phyloP scores from a whole-genome alignment of 2,329 filamentous ascomycete genomes.

The Neurospora sp. region DNA sequence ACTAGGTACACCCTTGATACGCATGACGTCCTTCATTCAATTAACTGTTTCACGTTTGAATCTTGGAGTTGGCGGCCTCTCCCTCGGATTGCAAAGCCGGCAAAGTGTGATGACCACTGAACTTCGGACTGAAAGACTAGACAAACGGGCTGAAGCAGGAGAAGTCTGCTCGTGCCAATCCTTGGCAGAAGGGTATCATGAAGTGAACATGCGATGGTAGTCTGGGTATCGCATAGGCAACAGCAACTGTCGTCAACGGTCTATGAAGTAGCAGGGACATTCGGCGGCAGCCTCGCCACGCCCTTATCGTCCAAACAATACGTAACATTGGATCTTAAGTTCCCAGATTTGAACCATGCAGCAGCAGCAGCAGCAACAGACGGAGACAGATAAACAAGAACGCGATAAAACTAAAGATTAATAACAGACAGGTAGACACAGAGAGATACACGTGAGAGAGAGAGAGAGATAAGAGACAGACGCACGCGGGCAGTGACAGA shows the following conservation, averaged over 20 bases:
- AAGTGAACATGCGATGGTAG: not conserved
- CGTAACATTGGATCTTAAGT: not conserved
- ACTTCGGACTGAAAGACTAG: not conserved
- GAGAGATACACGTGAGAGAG: constrained; percentile 10
- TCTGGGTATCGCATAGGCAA: not conserved
- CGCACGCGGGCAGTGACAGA: constrained; percentile 12
- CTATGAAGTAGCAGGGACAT: not conserved
- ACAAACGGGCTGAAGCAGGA: not conserved
- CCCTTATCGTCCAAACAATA: not conserved
- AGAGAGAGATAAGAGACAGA: constrained; percentile 11
- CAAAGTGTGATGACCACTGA: not conserved
- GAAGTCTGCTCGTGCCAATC: not conserved
- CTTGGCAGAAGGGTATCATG: no score
- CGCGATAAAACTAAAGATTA: constrained; percentile 7
- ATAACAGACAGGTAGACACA: constrained; percentile 14
- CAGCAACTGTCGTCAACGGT: not conserved
- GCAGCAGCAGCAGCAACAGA: constrained; percentile 1
- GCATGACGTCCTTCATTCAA: not conserved
- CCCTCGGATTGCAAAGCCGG: not conserved
- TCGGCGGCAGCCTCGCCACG: not conserved
- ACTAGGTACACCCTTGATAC: not conserved
- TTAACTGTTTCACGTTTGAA: not conserved
- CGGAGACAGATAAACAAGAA: constrained; percentile 3
- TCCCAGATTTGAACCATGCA: not conserved
- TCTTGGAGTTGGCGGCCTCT: not conserved